Base-by-base conservation (phyloP, 2,329 filamentous ascomycete genomes). In the Beauveria bassiana region DNA sequence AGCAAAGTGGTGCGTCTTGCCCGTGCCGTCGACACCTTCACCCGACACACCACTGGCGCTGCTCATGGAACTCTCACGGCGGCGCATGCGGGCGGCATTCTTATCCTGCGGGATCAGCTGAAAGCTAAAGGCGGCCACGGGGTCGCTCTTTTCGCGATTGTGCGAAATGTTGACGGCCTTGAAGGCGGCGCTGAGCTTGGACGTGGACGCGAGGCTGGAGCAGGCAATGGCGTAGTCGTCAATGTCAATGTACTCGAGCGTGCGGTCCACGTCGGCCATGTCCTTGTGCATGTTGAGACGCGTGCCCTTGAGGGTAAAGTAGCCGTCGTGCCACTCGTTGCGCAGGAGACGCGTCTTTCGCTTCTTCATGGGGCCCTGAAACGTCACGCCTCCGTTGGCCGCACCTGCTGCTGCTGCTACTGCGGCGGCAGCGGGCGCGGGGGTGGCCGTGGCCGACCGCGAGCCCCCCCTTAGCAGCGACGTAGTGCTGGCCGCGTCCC, bases 1-100 rank as follows among this genome's bases (percentile, higher is more conserved):
- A 0, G 93, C 91, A 72, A 98, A 98, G 72, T 98, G 91, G 70
- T 98, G 93, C 50, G 90, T 89, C 81, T 96, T 97, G 68, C 85
- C 86, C 12, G 83, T 86, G 61, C 83, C 84, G 63, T 86, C 86
- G 65, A 76, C 77, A 28, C 80, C 78, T 43, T 81, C 80, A 38
- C 71, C 67, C 38, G 73, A 71, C 61, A 68, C 64, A 61, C 62
- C 65, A 14, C 18, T 14, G 0, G 22, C n/a, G 8, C 68, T 73
- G 52, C 72, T 75, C 70, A 78, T 66, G 62, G 70, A 74, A 70
- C 80, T 83, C 68, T 82, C 79, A 22, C 84, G 75, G 74, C 80
- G 83, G 66, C 81, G 77, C 59, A 86, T 75, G 38, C 78, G 75
- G 18, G 79, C 77, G 51, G 79, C 79, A 67, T 85, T 79, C 68